phyloP scores from a whole-genome alignment of 2,329 filamentous ascomycete genomes.

The Ophiostoma pallidulum region DNA sequence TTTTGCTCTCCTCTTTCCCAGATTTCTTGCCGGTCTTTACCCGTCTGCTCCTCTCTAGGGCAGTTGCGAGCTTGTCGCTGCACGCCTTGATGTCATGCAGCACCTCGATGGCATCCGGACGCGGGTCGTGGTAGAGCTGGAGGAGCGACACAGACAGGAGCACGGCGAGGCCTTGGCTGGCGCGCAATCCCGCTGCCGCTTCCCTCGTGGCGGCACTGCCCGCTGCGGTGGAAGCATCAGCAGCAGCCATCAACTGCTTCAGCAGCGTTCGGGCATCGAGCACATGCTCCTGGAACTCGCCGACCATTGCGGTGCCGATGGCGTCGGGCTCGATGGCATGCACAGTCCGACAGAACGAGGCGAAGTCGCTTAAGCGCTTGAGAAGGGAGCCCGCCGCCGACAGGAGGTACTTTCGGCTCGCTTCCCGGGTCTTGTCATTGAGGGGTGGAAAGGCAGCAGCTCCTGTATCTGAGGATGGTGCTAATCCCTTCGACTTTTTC shows the following conservation, averaged over 20 bases:
- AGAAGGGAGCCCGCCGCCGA: conserved; percentile 50
- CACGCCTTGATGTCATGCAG: conserved; percentile 73
- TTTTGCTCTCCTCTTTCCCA: conserved; percentile 25
- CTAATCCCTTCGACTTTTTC: conserved; percentile 1
- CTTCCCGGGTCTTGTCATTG: conserved; percentile 44
- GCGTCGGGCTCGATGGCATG: conserved; percentile 43
- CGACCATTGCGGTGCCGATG: conserved; percentile 44
- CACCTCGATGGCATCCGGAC: conserved; percentile 74
- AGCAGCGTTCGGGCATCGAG: conserved; percentile 41
- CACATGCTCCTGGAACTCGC: conserved; percentile 43
- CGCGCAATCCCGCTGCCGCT: conserved; percentile 25
- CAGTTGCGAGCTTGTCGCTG: conserved; percentile 52
- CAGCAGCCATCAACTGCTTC: conserved; percentile 36
- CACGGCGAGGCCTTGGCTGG: conserved; percentile 60
- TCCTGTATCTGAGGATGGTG: background rate
- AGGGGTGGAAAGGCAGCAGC: conserved; percentile 32
- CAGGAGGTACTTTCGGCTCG: conserved; percentile 47
- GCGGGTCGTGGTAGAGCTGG: conserved; percentile 75
- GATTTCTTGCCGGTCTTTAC: background rate
- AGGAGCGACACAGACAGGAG: conserved; percentile 78
- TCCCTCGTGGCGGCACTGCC: conserved; percentile 29
- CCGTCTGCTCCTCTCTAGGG: conserved; percentile 22
- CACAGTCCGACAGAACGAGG: conserved; percentile 44
- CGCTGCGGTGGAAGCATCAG: conserved; percentile 20
- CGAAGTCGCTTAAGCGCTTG: conserved; percentile 42